Evolutionary conservation across 2,329 filamentous ascomycete species (phyloP), one percentile per base, ranked within the genome.

Genomic region (Phaeoacremonium minimum): DNA sequence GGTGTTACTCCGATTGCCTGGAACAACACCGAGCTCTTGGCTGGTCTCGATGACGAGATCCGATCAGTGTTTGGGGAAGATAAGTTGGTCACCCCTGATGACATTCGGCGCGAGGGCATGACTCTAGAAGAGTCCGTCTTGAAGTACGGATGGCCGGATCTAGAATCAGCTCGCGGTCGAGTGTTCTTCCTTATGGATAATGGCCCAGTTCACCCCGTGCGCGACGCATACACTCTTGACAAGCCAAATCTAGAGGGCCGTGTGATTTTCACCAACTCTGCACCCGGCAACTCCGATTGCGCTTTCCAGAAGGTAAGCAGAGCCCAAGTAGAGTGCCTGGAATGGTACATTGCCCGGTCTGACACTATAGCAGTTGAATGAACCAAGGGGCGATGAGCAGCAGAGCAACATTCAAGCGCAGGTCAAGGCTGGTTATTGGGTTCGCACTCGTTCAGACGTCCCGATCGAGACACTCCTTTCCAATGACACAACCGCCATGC

Each of bases 141-240:
- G n/a, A 42, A 53, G 32, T 38, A 63, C 36, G 69, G 70, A n/a
- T 73, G 69, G 69, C 69, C 69, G 0, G 59, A 60, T 11, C 55
- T 74, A 3, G 56, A 64, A 4, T 57, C 59, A 3, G 60, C 63
- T 1, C 52, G 67, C 9, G 68, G 68, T 5, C 59, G 63, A 18
- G 60, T 73, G 46, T 57, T 72, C 41, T 73, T 73, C 55, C 61
- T 65, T 44, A 71, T 73, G 55, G 70, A 73, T 48, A 72, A 73
- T 45, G 63, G 65, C 18, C 63, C 64, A 0, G 58, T 60, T 13
- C 50, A 57, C 14, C 52, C 44, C 20, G 52, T 63, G 4, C 60
- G 64, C 26, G 50, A 57, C 17, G 46, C 60, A n/a, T 73, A 72
- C 47, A 55, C 48, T 12, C 46, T 39, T 28, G 51, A 46, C 4